Percentiles rank a stretch among this genome's conserved stretches.
These are phyloP conservation scores for Clonostachys solani DNA, from an alignment of 2,329 filamentous ascomycete genomes.

Conservation along the genomic window DNA sequence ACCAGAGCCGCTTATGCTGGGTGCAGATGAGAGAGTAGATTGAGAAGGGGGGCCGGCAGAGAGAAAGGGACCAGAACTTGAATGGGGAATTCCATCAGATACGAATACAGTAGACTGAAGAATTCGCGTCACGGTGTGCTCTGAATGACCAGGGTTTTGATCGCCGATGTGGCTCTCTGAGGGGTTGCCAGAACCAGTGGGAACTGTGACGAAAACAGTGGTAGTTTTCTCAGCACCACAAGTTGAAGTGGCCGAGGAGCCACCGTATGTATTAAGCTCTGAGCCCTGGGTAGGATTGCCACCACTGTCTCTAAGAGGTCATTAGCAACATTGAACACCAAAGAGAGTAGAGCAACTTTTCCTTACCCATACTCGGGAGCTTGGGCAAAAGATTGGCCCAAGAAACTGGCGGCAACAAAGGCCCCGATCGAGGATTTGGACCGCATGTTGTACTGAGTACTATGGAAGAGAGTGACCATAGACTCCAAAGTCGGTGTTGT, in stretches of 20 bases:
- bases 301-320: neutral
- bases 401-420: conserved; percentile 2
- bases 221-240: conserved; percentile 32
- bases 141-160: too few species aligned
- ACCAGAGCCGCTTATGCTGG: conserved; percentile 6
- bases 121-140: neutral
- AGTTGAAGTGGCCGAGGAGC: conserved; percentile 12
- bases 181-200: conserved; percentile 17
- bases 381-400: conserved; percentile 1
- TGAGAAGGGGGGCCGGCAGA: conserved; percentile 8
- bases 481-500: too few species aligned
- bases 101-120: conserved; percentile 21
- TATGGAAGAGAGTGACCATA: too few species aligned
- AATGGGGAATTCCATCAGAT: conserved; percentile 3
- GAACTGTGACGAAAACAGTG: conserved; percentile 43
- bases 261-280: too few species aligned
- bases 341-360: too few species aligned
- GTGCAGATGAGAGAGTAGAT: conserved; percentile 5
- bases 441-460: too few species aligned
- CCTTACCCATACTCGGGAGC: conserved; percentile 4
- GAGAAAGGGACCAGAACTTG: conserved; percentile 6
- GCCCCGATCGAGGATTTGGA: neutral
- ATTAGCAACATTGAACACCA: too few species aligned
- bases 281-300: neutral
- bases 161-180: neutral